Conservation (phyloP, 495 filamentous ascomycete genomes). For the Neurospora pannonica region DNA sequence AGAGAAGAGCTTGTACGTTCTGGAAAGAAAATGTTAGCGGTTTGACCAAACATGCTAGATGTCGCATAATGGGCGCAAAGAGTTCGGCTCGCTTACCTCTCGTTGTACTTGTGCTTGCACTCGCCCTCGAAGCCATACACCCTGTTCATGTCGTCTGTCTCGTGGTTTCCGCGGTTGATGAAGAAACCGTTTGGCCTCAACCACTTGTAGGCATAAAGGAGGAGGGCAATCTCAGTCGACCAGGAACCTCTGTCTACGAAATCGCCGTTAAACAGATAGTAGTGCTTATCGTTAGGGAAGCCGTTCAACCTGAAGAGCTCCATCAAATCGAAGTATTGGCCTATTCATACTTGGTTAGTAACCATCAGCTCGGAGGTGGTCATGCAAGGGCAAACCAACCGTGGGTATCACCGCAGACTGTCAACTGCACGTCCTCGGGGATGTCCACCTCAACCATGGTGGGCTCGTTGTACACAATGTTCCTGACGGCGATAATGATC, state of each 20-base stretch:
- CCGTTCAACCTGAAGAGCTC: slow-evolving; percentile 94
- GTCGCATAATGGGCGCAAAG: background rate
- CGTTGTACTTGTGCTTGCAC: slow-evolving; percentile 95
- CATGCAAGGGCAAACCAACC: slow-evolving; percentile 40
- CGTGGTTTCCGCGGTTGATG: slow-evolving; percentile 97
- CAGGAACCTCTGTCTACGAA: slow-evolving; percentile 97
- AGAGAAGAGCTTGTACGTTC: slow-evolving; percentile 92
- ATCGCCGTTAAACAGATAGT: slow-evolving; percentile 97
- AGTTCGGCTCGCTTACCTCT: slow-evolving; percentile 39
- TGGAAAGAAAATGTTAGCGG: slow-evolving; percentile 16
- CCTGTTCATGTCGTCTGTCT: slow-evolving; percentile 99
- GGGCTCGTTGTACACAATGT: slow-evolving; percentile 82
- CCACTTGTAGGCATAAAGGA: slow-evolving; percentile 97
- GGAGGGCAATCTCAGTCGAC: slow-evolving; percentile 90
- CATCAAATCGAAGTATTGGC: slow-evolving; percentile 96
- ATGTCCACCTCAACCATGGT: slow-evolving; percentile 96
- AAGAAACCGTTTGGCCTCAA: slow-evolving; percentile 79
- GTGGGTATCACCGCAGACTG: slow-evolving; percentile 96
- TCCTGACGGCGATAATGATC: slow-evolving; percentile 81
- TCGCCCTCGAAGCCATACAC: slow-evolving; percentile 98
- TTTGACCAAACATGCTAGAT: background rate
- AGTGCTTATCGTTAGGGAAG: slow-evolving; percentile 69
- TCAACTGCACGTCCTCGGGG: slow-evolving; percentile 64
- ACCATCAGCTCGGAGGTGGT: background rate
- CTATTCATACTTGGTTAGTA: slow-evolving; percentile 32